Evolutionary conservation across 768 basidiomycete species (phyloP).

Genomic region (Tephrocybe sp.): DNA sequence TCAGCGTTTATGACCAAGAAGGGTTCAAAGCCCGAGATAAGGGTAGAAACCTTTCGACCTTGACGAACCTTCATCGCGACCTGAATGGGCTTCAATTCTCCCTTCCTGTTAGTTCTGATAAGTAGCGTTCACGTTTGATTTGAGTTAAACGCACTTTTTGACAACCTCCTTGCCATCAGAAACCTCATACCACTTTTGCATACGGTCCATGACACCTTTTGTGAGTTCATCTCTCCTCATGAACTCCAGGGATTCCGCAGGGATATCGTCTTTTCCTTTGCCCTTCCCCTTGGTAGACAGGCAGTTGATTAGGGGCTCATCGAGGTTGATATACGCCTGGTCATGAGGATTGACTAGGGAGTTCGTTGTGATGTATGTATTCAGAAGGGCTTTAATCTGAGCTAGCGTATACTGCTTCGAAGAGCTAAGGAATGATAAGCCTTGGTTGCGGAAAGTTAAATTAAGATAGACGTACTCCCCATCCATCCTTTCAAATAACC

Average conservation of each 20-base stretch:
- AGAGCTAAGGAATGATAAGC: conserved; percentile 34
- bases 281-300: conserved; percentile 32
- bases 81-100: conserved; percentile 64
- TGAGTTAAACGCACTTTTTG: conserved; percentile 46
- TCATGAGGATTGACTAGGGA: conserved; percentile 64
- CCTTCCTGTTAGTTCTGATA: conserved; percentile 56
- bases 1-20: conserved; percentile 65
- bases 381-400: conserved; percentile 57
- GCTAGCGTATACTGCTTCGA: conserved; percentile 49
- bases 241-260: conserved; percentile 37
- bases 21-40: conserved; percentile 78
- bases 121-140: not conserved
- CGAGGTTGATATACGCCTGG: conserved; percentile 69
- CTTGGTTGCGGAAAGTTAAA: not conserved
- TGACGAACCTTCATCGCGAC: conserved; percentile 73
- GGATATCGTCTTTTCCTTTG: conserved; percentile 26
- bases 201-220: conserved; percentile 51
- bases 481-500: conserved; percentile 62
- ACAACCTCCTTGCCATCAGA: conserved; percentile 53
- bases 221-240: conserved; percentile 65
- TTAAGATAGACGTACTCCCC: conserved; percentile 47
- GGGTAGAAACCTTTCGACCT: conserved; percentile 72
- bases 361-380: conserved; percentile 58
- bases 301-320: conserved; percentile 38
- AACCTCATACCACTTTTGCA: conserved; percentile 80